phyloP scores from a whole-genome alignment of 2,329 filamentous ascomycete genomes.

The Tolypocladium sp. region DNA sequence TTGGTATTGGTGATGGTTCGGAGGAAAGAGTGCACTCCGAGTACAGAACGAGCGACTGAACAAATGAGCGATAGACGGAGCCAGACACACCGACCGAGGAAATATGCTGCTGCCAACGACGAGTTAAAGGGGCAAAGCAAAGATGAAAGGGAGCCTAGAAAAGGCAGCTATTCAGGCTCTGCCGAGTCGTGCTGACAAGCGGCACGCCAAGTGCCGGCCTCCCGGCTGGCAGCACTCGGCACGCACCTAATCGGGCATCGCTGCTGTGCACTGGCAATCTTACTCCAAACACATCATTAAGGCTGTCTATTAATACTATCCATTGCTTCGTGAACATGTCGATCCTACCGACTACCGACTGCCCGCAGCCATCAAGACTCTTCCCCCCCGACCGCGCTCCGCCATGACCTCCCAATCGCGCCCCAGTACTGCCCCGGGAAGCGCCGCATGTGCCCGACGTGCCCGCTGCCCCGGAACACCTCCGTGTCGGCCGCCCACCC shows the following conservation, averaged over 20 bases:
- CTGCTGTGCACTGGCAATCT: neutral
- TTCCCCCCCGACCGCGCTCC: neutral
- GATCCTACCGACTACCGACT: too few relatives aligned
- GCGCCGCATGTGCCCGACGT: constrained; percentile 52
- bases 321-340: too few relatives aligned
- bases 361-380: neutral
- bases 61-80: neutral
- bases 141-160: neutral
- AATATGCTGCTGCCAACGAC: neutral
- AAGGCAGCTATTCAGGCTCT: neutral
- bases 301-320: too few relatives aligned
- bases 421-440: constrained; percentile 51
- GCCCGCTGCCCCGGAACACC: constrained; percentile 47
- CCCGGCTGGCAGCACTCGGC: neutral
- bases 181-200: neutral
- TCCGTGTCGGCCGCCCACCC: constrained; percentile 42
- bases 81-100: neutral
- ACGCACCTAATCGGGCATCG: neutral
- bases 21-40: neutral
- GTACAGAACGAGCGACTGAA: neutral
- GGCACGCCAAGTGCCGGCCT: neutral
- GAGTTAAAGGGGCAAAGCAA: neutral
- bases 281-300: neutral
- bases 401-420: constrained; percentile 24
- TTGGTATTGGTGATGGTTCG: neutral